Percentiles rank a stretch among this genome's conserved stretches.
Conservation (phyloP, 1,284 basidiomycete species). For the Sporisorium graminicola region DNA sequence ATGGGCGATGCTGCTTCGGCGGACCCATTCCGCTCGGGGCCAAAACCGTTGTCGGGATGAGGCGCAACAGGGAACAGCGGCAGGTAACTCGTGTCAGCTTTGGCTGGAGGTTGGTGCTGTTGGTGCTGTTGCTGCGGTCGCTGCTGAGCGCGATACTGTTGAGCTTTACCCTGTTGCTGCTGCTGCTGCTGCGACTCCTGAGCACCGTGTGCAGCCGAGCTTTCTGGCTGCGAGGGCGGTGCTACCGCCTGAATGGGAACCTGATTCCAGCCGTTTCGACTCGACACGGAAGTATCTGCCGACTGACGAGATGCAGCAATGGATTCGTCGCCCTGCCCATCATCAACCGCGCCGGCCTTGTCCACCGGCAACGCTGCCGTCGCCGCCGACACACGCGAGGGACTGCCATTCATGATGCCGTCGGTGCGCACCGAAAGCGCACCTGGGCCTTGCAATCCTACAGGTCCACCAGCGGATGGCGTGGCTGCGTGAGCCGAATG, state of each 20-base stretch:
- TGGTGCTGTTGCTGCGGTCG: slow-evolving; percentile 5
- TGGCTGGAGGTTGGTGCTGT: slow-evolving; percentile 10
- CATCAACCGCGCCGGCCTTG: background rate
- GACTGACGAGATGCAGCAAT: slow-evolving; percentile 20
- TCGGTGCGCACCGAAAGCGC: slow-evolving; percentile 32
- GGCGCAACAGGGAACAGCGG: slow-evolving; percentile 52
- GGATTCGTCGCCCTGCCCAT: slow-evolving; percentile 22
- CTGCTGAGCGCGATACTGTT: background rate
- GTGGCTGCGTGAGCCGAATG: slow-evolving; percentile 11
- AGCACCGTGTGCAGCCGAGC: background rate
- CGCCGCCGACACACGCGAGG: slow-evolving; percentile 3
- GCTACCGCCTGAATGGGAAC: slow-evolving; percentile 32
- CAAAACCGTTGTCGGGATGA: slow-evolving; percentile 49
- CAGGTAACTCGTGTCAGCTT: slow-evolving; percentile 34
- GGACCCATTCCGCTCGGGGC: slow-evolving; percentile 13
- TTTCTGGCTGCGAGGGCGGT: slow-evolving; percentile 17
- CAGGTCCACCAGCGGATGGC: background rate
- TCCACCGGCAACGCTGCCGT: slow-evolving; percentile 5
- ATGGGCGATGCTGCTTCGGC: slow-evolving; percentile 31
- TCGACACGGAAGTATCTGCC: slow-evolving; percentile 31
- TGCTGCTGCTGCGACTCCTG: slow-evolving; percentile 13
- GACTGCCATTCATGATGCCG: slow-evolving; percentile 18
- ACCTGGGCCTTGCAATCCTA: slow-evolving; percentile 12
- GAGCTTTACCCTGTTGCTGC: background rate
- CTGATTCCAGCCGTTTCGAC: slow-evolving; percentile 32